Base-by-base conservation (phyloP, 1,139 yeast genomes). In the Pichia sp. region DNA sequence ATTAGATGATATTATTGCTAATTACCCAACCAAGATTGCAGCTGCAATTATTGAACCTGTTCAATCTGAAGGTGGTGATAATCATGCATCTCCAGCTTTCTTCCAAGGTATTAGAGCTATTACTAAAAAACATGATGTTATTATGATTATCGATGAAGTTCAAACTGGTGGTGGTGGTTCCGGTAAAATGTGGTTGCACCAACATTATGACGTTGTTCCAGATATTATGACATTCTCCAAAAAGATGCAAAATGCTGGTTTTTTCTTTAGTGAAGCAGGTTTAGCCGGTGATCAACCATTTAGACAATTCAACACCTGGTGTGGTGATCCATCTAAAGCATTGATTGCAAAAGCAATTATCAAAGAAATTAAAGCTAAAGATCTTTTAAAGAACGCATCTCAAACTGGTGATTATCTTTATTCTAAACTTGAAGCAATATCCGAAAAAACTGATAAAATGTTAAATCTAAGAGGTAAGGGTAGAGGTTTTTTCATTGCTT, bases 111-210 rank as follows among this genome's bases (percentile, higher is more conserved):
- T 86, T 60, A 81, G 91, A 67, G 83, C 79, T 58, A 68, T 86
- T 61, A 84, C 91, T 56, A 70, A 79, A 66, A 79, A 83, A 67
- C 73, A 83, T 68, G 84, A 79, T 53, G 80, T 85, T 47, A 73
- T 84, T 58, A 71, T 86, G 74, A 86, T 86, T 61, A 80, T 85
- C 53, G 95, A 87, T 66, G 95, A 86, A 70, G 95, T 86, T 53
- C 95, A 86, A 72, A 86, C 95, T 49, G 95, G 95, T 65, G 87
- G 86, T 53, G 93, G 88, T 61, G 91, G 91, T 51, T 83, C 93
- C 27, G 95, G 95, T 61, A 76, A 75, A 60, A 73, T 86, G 74
- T 86, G 95, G 95, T 89, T 89, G 42, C 93, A 86, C 67, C 91
- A 86, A 70, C 86, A 84, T 70, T 86, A 86, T 74, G 73, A 83